These are phyloP conservation scores for Rhodotorula kratochvilovae DNA, from an alignment of 768 basidiomycete species.

Conservation along the genomic window DNA sequence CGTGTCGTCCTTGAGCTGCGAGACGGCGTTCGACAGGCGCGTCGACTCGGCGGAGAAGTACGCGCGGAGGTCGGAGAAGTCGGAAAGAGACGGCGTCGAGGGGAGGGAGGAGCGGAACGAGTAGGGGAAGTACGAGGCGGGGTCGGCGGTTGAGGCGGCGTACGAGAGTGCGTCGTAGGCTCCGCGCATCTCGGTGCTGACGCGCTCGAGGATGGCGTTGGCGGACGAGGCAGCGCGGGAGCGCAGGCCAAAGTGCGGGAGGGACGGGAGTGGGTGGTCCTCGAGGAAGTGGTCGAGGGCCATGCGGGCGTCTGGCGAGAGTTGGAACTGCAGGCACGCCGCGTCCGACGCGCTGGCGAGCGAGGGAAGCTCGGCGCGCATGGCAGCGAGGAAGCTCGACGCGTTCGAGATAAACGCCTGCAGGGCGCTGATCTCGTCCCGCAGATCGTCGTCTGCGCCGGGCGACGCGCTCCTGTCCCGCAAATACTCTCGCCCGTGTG, in stretches of 20 bases:
- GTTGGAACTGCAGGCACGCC: slow-evolving; percentile 10
- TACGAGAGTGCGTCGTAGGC: slow-evolving; percentile 9
- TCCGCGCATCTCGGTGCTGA: slow-evolving; percentile 9
- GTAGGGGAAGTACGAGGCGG: not conserved
- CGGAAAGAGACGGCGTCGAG: slow-evolving; percentile 1
- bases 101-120: slow-evolving; percentile 18
- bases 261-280: slow-evolving; percentile 30
- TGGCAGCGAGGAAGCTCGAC: slow-evolving; percentile 27
- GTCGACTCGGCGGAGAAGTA: slow-evolving; percentile 34
- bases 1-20: slow-evolving; percentile 19
- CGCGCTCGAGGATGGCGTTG: slow-evolving; percentile 21
- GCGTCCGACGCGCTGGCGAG: slow-evolving; percentile 9
- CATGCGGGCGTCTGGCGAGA: slow-evolving; percentile 29
- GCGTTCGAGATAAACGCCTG: slow-evolving; percentile 26
- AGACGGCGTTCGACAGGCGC: slow-evolving; percentile 9
- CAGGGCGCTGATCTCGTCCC: slow-evolving; percentile 26
- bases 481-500: not conserved
- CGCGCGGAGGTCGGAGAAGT: slow-evolving; percentile 13
- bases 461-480: not conserved
- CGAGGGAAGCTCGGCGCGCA: slow-evolving; percentile 30
- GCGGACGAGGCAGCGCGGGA: slow-evolving; percentile 12
- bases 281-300: slow-evolving; percentile 36
- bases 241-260: slow-evolving; percentile 10
- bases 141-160: not conserved
- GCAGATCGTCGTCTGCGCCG: slow-evolving; percentile 15